A percentile compares a stretch with the other conserved stretches of the same genome.
Conservation (phyloP, 2,329 filamentous ascomycete species). For the Didymella segeticola region DNA sequence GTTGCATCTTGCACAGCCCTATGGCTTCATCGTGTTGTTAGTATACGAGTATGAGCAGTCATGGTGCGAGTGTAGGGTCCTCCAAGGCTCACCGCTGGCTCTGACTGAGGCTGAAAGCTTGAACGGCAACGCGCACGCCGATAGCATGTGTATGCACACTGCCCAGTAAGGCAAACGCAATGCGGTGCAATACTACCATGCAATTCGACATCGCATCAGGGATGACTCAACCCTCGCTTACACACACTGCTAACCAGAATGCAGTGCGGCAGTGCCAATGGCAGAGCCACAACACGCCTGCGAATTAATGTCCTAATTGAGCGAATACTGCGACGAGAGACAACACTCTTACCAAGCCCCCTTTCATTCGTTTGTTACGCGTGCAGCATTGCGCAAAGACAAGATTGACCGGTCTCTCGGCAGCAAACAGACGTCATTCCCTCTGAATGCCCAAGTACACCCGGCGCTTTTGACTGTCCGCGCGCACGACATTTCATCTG, state of each 20-base stretch:
- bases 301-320: not conserved
- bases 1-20: constrained; percentile 29
- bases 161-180: constrained; percentile 7
- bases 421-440: not conserved
- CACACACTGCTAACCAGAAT: constrained; percentile 3
- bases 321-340: not conserved
- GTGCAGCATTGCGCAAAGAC: constrained; percentile 4
- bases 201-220: constrained; percentile 10
- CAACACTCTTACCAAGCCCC: not conserved
- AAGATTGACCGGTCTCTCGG: constrained; percentile 1
- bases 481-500: not conserved
- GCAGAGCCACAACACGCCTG: constrained; percentile 5
- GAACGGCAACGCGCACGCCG: constrained; percentile 11
- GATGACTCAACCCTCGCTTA: constrained; percentile 20
- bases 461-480: not conserved
- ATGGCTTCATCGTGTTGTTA: constrained; percentile 23
- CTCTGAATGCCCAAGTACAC: not conserved
- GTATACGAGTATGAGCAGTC: constrained; percentile 1
- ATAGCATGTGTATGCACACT: constrained; percentile 10
- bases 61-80: not conserved
- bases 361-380: constrained; percentile 1
- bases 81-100: constrained; percentile 10
- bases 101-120: constrained; percentile 14
- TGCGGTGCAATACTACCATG: constrained; percentile 12
- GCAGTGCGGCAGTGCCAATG: constrained; percentile 1